Base-by-base conservation (phyloP, 306 rosid genomes). In the Vigna radiata region DNA sequence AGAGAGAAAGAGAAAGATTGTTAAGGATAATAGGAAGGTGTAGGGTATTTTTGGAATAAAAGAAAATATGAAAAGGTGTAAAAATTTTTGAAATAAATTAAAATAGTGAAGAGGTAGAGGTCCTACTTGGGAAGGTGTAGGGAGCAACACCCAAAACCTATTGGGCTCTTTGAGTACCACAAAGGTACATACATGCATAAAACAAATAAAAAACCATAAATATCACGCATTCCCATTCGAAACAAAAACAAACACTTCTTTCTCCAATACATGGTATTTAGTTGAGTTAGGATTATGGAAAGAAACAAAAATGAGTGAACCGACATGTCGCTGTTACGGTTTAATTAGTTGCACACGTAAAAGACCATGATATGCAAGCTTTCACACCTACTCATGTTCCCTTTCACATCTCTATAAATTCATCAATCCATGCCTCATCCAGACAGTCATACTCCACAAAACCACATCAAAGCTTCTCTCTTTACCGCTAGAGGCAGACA, bases 371-470 rank as follows among this genome's bases (percentile, higher is more conserved):
- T 56, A 7, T 29, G 11, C 8, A 16, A 11, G 8, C 14, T 50
- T 23, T 21, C 29, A 43, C 68, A 73, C 36, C 13, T 25, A 18
- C 1, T 64, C 64, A 49, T 31, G 12, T 77, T 13, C 50, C 15
- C 17, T 39, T 14, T 37, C 9, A 33, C 37, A 8, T 58, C 18
- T 21, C 82, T 77, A 78, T 78, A 78, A 68, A 78, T 78, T n/a
- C 58, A 67, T 21, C 65, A 33, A 37, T 48, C 48, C 75, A 39
- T 18, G 27, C 29, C 49, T 4, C 10, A 17, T 5, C 29, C 47
- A 61, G 52, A 41, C 3, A 41, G 17, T 19, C 80, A 8, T 12
- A 44, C 1, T 39, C 53, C 29, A 73, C 19, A 49, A 73, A 33
- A 49, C 12, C 16, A 23, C 33, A 74, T 37, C 36, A 14, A 12